Evolutionary conservation across 2,329 filamentous ascomycete genomes (phyloP), one percentile per base, ranked within the genome.

Genomic region (Juglanconis juglandina): DNA sequence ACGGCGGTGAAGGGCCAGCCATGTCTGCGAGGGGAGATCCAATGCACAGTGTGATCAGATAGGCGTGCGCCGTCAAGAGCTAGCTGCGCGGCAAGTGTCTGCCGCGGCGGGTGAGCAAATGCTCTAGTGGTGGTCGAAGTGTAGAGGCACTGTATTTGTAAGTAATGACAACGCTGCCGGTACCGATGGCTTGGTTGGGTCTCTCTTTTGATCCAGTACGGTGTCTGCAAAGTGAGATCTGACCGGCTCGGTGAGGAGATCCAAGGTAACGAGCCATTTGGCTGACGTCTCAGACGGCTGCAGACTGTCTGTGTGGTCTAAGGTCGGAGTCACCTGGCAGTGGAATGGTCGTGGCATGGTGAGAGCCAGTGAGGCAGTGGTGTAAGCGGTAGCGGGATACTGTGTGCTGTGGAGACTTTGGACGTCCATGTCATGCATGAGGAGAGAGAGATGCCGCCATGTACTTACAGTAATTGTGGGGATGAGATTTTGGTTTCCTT

Each of bases 401-500:
- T 53, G 53, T 56, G 54, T 56, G 17, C 39, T 39, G 59, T 60
- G 59, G 59, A 48, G 47, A n/a, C 17, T 32, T 48, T 34, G 24
- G 30, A 49, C 56, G 53, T 50, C 50, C 49, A 60, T 60, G 59
- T 60, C 59, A 60, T 60, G 59, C 59, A 60, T 55, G 59, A 60
- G 37, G 41, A 52, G 55, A 51, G 39, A 14, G n/a, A 14, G n/a
- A 42, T 10, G n/a, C 44, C 44, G 44, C 24, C n/a, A 47, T 47
- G 44, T 47, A 24, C 35, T 59, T 54, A 49, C 42, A 47, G 42
- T 34, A 60, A 60, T 53, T 37, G 58, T 60, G 58, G 55, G 53
- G n/a, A 50, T 47, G 58, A 59, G n/a, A 47, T 46, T 59, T 35
- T 37, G 46, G 37, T 37, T 34, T 42, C 17, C 34, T 47, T 37